Conservation (phyloP, 352 stramenopile species). For the Phytophthora idaei region DNA sequence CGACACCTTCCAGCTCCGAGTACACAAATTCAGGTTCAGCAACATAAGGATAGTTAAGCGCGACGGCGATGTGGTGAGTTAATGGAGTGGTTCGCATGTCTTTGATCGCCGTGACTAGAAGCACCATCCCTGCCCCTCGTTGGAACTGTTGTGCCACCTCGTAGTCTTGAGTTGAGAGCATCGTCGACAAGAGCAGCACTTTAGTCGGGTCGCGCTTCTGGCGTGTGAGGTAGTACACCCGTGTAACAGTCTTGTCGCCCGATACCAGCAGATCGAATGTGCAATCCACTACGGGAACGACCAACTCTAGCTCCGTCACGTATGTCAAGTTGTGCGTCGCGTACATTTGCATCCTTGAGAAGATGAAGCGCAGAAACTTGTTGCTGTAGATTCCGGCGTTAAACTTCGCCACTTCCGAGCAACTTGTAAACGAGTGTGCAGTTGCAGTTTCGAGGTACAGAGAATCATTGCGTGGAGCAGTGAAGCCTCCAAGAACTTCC, state of each 20-base stretch:
- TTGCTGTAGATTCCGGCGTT: conserved; percentile 39
- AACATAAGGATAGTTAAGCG: conserved; percentile 38
- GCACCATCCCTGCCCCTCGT: conserved; percentile 20
- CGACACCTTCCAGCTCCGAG: conserved; percentile 15
- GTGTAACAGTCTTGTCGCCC: conserved; percentile 20
- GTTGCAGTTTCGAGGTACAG: conserved; percentile 44
- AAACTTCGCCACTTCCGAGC: conserved; percentile 18
- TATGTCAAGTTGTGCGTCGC: conserved; percentile 35
- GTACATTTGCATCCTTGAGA: conserved; percentile 23
- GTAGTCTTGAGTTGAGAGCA: conserved; percentile 39
- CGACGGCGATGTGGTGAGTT: conserved; percentile 30
- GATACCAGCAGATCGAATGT: conserved; percentile 27
- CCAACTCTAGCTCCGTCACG: conserved; percentile 35
- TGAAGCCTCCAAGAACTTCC: conserved; percentile 29
- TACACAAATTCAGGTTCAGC: conserved; percentile 25
- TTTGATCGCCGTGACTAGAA: conserved; percentile 30
- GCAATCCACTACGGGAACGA: conserved; percentile 51
- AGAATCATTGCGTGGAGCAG: conserved; percentile 31
- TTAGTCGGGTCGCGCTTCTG: conserved; percentile 15
- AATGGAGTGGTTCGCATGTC: conserved; percentile 28
- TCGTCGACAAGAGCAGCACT: conserved; percentile 31
- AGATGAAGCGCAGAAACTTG: conserved; percentile 35
- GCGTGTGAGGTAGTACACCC: conserved; percentile 37
- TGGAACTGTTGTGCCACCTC: conserved; percentile 26
- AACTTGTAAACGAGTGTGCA: conserved; percentile 28